A percentile compares a stretch with the other conserved stretches of the same genome.
phyloP scores from a whole-genome alignment of 176 grass and related monocot species.

The Chloris gayana region DNA sequence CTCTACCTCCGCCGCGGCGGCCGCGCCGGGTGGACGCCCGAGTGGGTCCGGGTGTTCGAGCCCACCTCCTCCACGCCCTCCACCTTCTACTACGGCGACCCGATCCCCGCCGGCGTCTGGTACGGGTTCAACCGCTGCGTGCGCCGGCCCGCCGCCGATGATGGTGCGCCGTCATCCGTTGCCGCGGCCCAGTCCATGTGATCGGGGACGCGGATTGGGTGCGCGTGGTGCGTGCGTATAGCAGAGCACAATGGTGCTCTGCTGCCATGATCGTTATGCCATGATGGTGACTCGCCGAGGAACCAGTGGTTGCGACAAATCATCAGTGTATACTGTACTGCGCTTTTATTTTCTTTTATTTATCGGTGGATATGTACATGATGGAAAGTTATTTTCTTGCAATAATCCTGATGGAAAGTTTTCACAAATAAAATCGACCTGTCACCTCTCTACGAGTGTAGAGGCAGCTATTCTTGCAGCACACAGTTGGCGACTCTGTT shows the following conservation, averaged over 20 bases:
- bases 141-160: background rate
- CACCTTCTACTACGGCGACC: slow-evolving; percentile 73
- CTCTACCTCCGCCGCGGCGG: slow-evolving; percentile 78
- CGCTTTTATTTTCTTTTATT: background rate
- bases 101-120: slow-evolving; percentile 68
- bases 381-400: background rate
- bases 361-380: background rate
- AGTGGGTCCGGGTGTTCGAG: slow-evolving; percentile 77
- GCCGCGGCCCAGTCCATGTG: background rate
- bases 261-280: background rate
- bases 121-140: slow-evolving; percentile 74
- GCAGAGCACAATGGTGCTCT: background rate
- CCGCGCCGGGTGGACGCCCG: slow-evolving; percentile 59
- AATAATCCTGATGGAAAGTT: background rate
- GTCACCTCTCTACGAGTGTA: too few relatives aligned
- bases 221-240: background rate
- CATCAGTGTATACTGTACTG: too few relatives aligned
- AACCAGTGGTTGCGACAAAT: background rate
- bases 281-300: background rate
- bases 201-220: background rate
- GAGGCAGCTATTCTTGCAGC: too few relatives aligned
- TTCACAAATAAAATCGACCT: too few relatives aligned
- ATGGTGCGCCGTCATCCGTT: too few relatives aligned
- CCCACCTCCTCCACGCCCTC: slow-evolving; percentile 39
- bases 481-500: too few relatives aligned